Percentiles rank a stretch among this genome's conserved stretches.
Evolutionary conservation across 768 basidiomycete genomes (phyloP).

Genomic region (Suillus variegatus): DNA sequence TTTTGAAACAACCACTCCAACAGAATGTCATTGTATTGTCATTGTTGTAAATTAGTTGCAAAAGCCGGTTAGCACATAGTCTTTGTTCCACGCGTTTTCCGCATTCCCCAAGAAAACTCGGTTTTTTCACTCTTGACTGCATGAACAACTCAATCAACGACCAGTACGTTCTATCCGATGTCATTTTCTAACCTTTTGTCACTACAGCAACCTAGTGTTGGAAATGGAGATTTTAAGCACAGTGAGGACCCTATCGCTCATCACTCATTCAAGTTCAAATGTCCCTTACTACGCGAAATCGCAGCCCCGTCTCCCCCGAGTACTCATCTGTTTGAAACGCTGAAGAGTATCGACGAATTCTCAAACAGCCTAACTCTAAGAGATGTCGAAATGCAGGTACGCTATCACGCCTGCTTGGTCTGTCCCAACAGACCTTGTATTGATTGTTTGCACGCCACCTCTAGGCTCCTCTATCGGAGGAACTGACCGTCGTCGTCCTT

Average conservation of each 20-base stretch:
- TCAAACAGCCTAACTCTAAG: constrained; percentile 40
- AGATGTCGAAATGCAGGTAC: constrained; percentile 76
- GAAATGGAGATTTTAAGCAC: constrained; percentile 1
- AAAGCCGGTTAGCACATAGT: neutral
- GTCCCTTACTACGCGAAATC: neutral
- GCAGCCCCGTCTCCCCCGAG: constrained; percentile 2
- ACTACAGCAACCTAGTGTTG: neutral
- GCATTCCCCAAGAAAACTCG: neutral
- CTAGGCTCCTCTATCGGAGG: constrained; percentile 46
- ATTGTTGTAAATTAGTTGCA: neutral
- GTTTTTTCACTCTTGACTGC: neutral
- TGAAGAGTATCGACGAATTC: constrained; percentile 53
- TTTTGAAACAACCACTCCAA: neutral
- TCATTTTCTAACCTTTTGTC: neutral
- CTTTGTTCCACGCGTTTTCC: neutral
- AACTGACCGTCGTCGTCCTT: constrained; percentile 54
- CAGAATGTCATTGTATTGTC: neutral
- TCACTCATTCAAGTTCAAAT: neutral
- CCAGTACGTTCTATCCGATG: constrained; percentile 7
- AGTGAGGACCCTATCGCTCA: neutral
- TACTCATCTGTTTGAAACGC: constrained; percentile 37
- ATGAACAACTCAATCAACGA: constrained; percentile 13
- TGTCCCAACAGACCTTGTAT: neutral
- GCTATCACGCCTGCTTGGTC: constrained; percentile 15
- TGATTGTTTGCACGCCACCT: neutral